These are phyloP conservation scores for Xylaria sp. DNA, from an alignment of 495 filamentous ascomycete genomes.

Conservation along the genomic window DNA sequence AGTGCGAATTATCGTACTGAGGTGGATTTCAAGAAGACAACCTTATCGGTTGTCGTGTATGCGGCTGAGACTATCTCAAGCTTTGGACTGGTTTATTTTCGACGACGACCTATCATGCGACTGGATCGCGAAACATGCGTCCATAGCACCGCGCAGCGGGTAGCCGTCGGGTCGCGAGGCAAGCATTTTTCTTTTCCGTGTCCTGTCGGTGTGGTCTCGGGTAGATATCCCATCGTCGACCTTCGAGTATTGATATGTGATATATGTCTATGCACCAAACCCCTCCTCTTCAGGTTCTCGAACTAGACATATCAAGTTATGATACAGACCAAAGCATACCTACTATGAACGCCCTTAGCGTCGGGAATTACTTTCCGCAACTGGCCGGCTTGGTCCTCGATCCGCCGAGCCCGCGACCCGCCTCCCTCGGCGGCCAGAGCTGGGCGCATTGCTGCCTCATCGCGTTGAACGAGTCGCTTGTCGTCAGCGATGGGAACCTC, in stretches of 20 bases:
- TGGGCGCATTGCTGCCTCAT: constrained; percentile 41
- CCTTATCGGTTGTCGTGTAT: not conserved
- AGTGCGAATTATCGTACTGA: not conserved
- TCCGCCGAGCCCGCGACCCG: constrained; percentile 25
- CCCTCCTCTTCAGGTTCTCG: not conserved
- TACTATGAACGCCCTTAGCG: constrained; percentile 19
- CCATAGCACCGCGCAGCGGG: not conserved
- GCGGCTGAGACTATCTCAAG: not conserved
- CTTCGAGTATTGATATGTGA: not conserved
- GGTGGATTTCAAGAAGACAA: not conserved
- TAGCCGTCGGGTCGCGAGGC: not conserved
- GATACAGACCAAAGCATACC: not conserved
- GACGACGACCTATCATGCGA: not conserved
- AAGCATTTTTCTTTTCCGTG: not conserved
- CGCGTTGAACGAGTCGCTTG: constrained; percentile 36
- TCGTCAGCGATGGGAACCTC: constrained; percentile 30
- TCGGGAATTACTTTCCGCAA: constrained; percentile 37
- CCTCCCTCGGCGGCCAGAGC: constrained; percentile 36
- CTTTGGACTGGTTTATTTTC: not conserved
- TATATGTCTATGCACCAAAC: not conserved
- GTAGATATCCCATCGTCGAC: too few species aligned
- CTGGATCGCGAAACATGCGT: constrained; percentile 3
- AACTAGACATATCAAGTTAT: not conserved
- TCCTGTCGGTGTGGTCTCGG: not conserved
- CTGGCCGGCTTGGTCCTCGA: constrained; percentile 33